Evolutionary conservation across 192 early-diverging fungal species (phyloP).

Genomic region (Fimicolochytrium jonesii): DNA sequence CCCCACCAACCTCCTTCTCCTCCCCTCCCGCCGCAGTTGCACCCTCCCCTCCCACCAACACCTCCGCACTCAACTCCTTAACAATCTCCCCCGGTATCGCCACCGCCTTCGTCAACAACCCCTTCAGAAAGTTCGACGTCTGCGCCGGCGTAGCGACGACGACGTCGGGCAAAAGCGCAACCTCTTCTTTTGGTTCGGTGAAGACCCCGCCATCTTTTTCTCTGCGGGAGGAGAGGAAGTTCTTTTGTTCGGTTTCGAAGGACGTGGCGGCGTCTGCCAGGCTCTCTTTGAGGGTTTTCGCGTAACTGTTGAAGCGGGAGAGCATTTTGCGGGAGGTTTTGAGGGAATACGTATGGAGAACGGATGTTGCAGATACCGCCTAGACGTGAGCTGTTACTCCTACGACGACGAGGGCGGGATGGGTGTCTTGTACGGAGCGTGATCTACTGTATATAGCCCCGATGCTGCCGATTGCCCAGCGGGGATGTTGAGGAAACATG

Average conservation of each 20-base stretch:
- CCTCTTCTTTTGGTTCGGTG: constrained; percentile 1
- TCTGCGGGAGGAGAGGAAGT: background rate
- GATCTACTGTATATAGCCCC: no score
- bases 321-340: background rate
- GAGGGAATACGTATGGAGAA: no score
- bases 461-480: no score
- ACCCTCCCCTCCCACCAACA: background rate
- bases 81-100: no score
- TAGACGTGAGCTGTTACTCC: no score
- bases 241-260: constrained; percentile 11
- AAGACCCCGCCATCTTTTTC: constrained; percentile 13
- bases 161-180: background rate
- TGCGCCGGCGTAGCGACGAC: background rate
- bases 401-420: no score
- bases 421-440: no score
- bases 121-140: background rate
- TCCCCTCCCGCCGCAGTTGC: no score
- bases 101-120: background rate
- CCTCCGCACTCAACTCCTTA: background rate
- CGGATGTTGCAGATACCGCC: no score
- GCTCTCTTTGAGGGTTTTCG: background rate
- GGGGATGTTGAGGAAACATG: no score
- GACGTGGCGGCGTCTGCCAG: constrained; percentile 10
- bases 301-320: background rate
- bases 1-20: background rate